Conservation (phyloP, 352 stramenopile genomes). For the Globisporangium echinulatum region DNA sequence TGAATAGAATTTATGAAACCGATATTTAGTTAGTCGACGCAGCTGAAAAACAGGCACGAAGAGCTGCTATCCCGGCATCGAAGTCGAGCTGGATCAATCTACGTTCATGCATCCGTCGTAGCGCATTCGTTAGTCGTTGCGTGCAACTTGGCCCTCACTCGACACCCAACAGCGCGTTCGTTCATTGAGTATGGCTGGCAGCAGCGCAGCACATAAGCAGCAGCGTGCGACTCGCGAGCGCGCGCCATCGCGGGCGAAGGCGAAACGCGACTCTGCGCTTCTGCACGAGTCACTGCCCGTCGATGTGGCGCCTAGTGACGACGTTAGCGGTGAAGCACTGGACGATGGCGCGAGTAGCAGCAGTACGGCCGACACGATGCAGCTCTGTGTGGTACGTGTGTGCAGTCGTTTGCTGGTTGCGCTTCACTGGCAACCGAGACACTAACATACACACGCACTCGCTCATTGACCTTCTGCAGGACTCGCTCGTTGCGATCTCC, state of each 20-base stretch:
- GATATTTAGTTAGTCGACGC: too few relatives aligned
- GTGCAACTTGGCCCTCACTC: too few relatives aligned
- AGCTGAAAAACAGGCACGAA: too few relatives aligned
- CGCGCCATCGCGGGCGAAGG: neutral
- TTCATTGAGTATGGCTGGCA: neutral
- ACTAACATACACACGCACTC: neutral
- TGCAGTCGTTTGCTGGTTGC: neutral
- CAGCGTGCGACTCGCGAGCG: neutral
- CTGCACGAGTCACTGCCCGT: too few relatives aligned
- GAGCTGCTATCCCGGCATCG: too few relatives aligned
- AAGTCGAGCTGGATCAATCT: too few relatives aligned
- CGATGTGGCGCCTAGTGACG: too few relatives aligned
- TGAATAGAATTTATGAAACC: too few relatives aligned
- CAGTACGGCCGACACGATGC: neutral
- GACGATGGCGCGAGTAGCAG: neutral
- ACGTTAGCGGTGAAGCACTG: neutral
- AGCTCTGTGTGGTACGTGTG: neutral
- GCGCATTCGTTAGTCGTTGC: too few relatives aligned
- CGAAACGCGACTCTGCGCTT: neutral
- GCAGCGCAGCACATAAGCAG: neutral
- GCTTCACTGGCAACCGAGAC: too few relatives aligned
- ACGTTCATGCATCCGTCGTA: too few relatives aligned
- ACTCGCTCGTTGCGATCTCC: conserved; percentile 3
- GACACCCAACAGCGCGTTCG: neutral
- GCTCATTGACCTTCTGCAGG: neutral